Base-by-base conservation (phyloP, 2,329 filamentous ascomycete species). In the Fusarium mundagurra region DNA sequence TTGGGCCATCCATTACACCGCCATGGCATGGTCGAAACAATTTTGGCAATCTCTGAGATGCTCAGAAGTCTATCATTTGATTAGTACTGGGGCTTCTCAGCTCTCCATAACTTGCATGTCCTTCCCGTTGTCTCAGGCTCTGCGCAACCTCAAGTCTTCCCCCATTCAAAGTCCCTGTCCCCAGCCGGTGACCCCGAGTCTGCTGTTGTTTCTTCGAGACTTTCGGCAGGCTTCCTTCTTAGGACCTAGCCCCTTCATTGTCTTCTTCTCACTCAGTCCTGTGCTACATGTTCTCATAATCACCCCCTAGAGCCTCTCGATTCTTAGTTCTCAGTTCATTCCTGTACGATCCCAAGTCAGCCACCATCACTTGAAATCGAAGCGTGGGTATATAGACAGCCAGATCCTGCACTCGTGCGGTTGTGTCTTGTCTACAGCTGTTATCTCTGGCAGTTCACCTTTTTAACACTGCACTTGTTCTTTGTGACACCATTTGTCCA, bases 91-190 rank as follows among this genome's bases (percentile, higher is more conserved):
- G 73, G 66, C 74, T 77, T 73, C 79, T 78, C 76, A 78, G 68
- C 77, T 79, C 77, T 79, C 79, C 80, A 78, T 82, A 81, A 78
- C 77, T 79, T 77, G 76, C 77, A 81, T 80, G 80, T 79, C 76
- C 78, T 81, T 80, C 78, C 80, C 80, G 79, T 80, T 85, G 84
- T 85, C 84, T 85, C 83, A 84, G 82, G 76, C 77, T 81, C 81
- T 85, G 83, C 84, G 76, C 84, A 77, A 85, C 83, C 79, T 60
- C 71, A 73, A 71, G 36, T 73, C 72, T 34, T 74, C 77, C 76
- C 71, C 76, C 72, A 76, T 74, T 76, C 75, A 76, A 76, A 77
- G 67, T 67, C 72, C 72, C 74, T 75, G 70, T 74, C 72, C 71
- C 75, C 75, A 67, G 68, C 75, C 69, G 72, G 76, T 78, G 75